Evolutionary conservation across 768 basidiomycete species (phyloP).

Genomic region (Tylopilus felleus): DNA sequence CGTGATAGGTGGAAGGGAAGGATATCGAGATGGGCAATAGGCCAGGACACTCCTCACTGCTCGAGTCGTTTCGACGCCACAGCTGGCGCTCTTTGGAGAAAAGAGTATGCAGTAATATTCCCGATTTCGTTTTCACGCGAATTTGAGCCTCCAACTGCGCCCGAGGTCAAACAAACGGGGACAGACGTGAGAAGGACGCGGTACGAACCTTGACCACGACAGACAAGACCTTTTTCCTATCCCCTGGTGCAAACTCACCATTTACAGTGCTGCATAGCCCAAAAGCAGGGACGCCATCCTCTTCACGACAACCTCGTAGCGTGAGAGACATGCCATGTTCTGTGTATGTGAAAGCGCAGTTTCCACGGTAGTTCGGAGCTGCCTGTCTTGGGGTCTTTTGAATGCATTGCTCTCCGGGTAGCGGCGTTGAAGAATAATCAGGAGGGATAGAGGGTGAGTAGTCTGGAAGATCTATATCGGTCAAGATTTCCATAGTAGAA

Average conservation of each 20-base stretch:
- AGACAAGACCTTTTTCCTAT: slow-evolving; percentile 27
- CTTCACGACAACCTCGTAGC: slow-evolving; percentile 31
- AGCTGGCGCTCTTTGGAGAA: slow-evolving; percentile 25
- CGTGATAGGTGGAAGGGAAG: slow-evolving; percentile 28
- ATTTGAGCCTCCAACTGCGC: slow-evolving; percentile 26
- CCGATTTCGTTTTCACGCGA: slow-evolving; percentile 13
- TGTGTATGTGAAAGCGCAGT: slow-evolving; percentile 30
- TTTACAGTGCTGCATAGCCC: slow-evolving; percentile 28
- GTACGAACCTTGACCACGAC: slow-evolving; percentile 27
- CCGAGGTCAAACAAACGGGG: background rate
- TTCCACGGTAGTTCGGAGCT: slow-evolving; percentile 7
- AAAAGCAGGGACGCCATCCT: slow-evolving; percentile 27
- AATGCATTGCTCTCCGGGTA: slow-evolving; percentile 50
- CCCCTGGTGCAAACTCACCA: slow-evolving; percentile 27
- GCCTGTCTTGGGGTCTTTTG: slow-evolving; percentile 40
- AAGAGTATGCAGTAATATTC: slow-evolving; percentile 10
- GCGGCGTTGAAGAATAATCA: slow-evolving; percentile 53
- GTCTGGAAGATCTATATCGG: slow-evolving; percentile 36
- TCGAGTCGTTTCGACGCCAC: slow-evolving; percentile 19
- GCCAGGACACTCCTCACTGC: slow-evolving; percentile 22
- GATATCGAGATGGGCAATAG: slow-evolving; percentile 29
- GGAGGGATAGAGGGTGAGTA: slow-evolving; percentile 59
- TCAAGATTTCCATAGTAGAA: slow-evolving; percentile 14
- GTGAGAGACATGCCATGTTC: slow-evolving; percentile 31
- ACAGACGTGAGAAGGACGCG: background rate